Evolutionary conservation across 371 early-diverging fungal species (phyloP), one percentile per base, ranked within the genome.

Genomic region (Conidiobolus incongruus): DNA sequence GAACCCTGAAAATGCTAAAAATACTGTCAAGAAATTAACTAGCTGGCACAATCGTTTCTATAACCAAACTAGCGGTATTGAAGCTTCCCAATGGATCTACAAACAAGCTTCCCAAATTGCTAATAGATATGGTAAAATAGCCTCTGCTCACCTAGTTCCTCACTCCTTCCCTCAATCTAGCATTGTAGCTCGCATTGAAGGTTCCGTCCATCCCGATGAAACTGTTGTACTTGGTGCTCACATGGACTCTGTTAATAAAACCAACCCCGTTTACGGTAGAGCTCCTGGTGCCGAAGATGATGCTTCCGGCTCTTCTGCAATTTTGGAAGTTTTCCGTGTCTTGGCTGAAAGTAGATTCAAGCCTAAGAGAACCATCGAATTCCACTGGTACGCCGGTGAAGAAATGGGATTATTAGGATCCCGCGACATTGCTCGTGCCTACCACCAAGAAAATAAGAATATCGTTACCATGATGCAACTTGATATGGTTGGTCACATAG

Each of bases 331-430:
- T 20, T 76, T 85, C 68, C 70, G 82, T 24, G 66, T 58, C 26
- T 54, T 90, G 3, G 62, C 87, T 23, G 46, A 59, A 6, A 65
- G 61, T 35, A 72, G 69, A 0, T 83, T 88, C 56, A 61, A 58
- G 16, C 92, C 90, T n/a, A 53, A 63, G 32, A 63, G 81, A 41
- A 70, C 89, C 13, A 77, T 95, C 26, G 93, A 92, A 54, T 90
- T 92, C n/a, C n/a, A n/a, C n/a, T n/a, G n/a, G n/a, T n/a, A n/a
- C n/a, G n/a, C n/a, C n/a, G n/a, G n/a, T n/a, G 87, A 84, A 58
- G 87, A 88, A 54, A 81, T 61, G 35, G 88, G 87, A 15, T 67
- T 92, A 11, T 58, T 84, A 46, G 95, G 95, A n/a, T 81, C 82
- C 19, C 86, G 89, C 59, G 82, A 60, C 36, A 72, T 94, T 11